Percentiles rank a stretch among this genome's conserved stretches.
phyloP scores from a whole-genome alignment of 495 filamentous ascomycete genomes.

The Durotheca rogersii region DNA sequence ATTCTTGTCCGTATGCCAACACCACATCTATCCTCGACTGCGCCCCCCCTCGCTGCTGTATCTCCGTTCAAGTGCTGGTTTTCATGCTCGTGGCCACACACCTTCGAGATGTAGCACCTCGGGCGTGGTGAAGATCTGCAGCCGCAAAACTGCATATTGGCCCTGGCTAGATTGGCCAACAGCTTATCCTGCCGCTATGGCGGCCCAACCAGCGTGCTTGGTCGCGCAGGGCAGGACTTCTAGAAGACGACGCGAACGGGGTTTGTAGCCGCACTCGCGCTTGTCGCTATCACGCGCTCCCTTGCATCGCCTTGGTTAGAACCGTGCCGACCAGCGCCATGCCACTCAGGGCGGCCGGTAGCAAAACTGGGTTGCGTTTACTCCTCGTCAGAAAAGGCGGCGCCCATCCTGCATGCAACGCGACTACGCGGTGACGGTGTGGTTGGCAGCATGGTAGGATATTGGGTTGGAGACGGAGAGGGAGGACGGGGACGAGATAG shows the following conservation, averaged over 20 bases:
- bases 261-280: slow-evolving; percentile 26
- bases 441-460: slow-evolving; percentile 4
- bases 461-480: slow-evolving; percentile 4
- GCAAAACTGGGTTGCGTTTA: slow-evolving; percentile 33
- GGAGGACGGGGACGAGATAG: too few species aligned
- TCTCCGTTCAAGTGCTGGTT: slow-evolving; percentile 14
- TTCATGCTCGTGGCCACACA: slow-evolving; percentile 27
- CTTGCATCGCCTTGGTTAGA: slow-evolving; percentile 18
- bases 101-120: slow-evolving; percentile 23
- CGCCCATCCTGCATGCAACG: slow-evolving; percentile 13
- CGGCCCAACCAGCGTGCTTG: slow-evolving; percentile 17
- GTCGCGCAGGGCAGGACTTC: slow-evolving; percentile 21
- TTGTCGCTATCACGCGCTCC: slow-evolving; percentile 28
- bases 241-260: slow-evolving; percentile 22
- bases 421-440: slow-evolving; percentile 4
- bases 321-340: slow-evolving; percentile 15
- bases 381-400: slow-evolving; percentile 21
- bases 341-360: slow-evolving; percentile 27
- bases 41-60: too few species aligned
- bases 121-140: slow-evolving; percentile 28
- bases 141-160: slow-evolving; percentile 27
- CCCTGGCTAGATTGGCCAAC: slow-evolving; percentile 32
- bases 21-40: slow-evolving; percentile 19
- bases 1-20: slow-evolving; percentile 18
- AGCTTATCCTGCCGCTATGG: slow-evolving; percentile 10